Evolutionary conservation across 257 asterid species (phyloP).

Genomic region (Solanum corneliomulleri): DNA sequence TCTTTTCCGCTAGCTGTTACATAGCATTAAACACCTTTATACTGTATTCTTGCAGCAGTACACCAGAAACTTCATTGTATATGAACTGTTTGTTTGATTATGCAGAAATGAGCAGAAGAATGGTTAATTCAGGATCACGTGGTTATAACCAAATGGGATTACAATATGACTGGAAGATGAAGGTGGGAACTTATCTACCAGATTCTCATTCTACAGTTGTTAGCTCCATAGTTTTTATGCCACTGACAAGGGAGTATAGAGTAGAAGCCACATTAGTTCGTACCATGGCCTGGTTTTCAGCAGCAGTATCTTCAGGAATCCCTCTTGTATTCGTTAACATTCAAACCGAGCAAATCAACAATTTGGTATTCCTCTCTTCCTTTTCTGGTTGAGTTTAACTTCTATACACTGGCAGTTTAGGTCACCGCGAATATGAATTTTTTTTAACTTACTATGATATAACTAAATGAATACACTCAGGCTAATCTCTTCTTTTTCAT

Average conservation of each 20-base stretch:
- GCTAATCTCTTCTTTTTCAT: neutral
- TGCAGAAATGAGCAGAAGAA: conserved; percentile 43
- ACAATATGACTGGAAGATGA: conserved; percentile 34
- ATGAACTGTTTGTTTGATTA: neutral
- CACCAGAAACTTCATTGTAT: neutral
- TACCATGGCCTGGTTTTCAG: conserved; percentile 57
- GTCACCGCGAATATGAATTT: neutral
- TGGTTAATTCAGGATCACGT: conserved; percentile 25
- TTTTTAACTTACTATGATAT: neutral
- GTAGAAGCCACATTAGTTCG: conserved; percentile 23
- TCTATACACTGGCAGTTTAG: neutral
- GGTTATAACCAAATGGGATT: conserved; percentile 28
- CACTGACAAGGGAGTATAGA: conserved; percentile 19
- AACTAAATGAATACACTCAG: neutral
- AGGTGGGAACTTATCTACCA: conserved; percentile 31
- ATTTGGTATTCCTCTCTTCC: conserved; percentile 10
- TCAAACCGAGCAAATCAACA: conserved; percentile 38
- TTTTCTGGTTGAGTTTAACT: neutral
- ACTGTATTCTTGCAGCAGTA: neutral
- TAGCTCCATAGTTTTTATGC: conserved; percentile 40
- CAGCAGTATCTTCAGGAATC: conserved; percentile 40
- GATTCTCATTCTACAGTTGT: conserved; percentile 28
- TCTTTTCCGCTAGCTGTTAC: neutral
- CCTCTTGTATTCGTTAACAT: conserved; percentile 34
- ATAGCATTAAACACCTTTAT: neutral